These are phyloP conservation scores for Herpetomonas samuelpessoai DNA, from an alignment of 208 protist genomes.

Conservation along the genomic window DNA sequence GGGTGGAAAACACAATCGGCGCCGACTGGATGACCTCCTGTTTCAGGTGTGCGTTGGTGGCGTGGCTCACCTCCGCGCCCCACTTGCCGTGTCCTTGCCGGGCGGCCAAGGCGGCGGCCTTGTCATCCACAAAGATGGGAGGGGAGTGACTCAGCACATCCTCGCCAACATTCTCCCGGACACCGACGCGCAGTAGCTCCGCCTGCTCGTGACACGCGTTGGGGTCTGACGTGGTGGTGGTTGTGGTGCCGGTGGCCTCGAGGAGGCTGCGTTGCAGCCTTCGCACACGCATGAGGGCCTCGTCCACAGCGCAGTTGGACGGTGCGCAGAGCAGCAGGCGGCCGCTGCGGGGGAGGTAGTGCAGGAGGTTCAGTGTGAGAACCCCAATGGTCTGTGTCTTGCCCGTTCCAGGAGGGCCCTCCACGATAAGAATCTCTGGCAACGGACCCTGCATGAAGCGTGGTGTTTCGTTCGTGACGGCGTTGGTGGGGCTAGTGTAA, in stretches of 20 bases:
- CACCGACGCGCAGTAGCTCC: constrained; percentile 57
- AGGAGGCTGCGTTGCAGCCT: constrained; percentile 31
- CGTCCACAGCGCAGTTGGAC: constrained; percentile 88
- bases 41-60: not conserved
- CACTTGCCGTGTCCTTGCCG: not conserved
- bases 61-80: constrained; percentile 3
- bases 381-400: constrained; percentile 89
- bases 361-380: constrained; percentile 69
- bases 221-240: constrained; percentile 1
- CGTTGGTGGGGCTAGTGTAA: not conserved
- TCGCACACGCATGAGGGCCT: constrained; percentile 65
- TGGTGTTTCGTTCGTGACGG: not conserved
- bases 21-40: constrained; percentile 30
- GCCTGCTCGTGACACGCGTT: constrained; percentile 1
- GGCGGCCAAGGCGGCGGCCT: constrained; percentile 6
- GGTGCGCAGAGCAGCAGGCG: constrained; percentile 79
- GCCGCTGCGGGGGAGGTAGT: constrained; percentile 24
- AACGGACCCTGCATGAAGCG: constrained; percentile 6
- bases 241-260: constrained; percentile 1
- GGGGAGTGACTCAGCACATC: constrained; percentile 41
- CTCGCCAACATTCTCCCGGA: constrained; percentile 56
- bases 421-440: constrained; percentile 69
- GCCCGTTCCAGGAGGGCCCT: constrained; percentile 88
- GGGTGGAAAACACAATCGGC: constrained; percentile 62
- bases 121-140: constrained; percentile 73